Evolutionary conservation across 345 rosid species (phyloP).

Genomic region (Aethionema arabicum): DNA sequence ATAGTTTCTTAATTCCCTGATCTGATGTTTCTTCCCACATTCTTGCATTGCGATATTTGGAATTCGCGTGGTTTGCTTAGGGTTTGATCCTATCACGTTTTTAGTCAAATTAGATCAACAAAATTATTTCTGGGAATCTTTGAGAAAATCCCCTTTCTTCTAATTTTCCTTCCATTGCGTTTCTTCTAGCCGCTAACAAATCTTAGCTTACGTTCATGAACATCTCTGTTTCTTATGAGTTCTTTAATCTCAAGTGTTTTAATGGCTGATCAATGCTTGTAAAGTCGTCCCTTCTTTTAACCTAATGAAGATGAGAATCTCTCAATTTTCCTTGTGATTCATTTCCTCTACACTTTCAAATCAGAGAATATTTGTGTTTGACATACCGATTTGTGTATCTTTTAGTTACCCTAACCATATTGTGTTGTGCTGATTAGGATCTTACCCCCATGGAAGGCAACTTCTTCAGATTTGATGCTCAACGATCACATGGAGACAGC

Average conservation of each 20-base stretch:
- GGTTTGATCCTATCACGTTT: not conserved
- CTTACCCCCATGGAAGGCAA: slow-evolving; percentile 40
- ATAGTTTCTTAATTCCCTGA: not conserved
- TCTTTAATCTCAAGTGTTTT: not conserved
- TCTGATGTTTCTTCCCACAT: not conserved
- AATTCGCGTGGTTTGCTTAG: not conserved
- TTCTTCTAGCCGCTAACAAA: no score
- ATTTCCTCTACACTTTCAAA: no score
- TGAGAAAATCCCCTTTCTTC: no score
- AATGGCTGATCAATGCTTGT: not conserved
- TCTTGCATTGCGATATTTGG: not conserved
- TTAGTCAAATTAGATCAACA: slow-evolving; percentile 10
- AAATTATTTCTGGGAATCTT: no score
- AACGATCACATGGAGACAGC: slow-evolving; percentile 38
- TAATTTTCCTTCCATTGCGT: no score
- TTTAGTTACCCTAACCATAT: not conserved
- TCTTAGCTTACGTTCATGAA: no score
- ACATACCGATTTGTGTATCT: not conserved
- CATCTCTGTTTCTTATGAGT: no score
- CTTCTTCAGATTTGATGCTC: slow-evolving; percentile 41
- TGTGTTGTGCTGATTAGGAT: slow-evolving; percentile 33
- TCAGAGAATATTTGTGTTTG: not conserved
- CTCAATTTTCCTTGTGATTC: no score
- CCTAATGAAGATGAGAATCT: no score
- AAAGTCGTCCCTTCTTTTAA: no score